Conservation (phyloP, 2,329 filamentous ascomycete genomes). For the Daldinia eschscholtzii region DNA sequence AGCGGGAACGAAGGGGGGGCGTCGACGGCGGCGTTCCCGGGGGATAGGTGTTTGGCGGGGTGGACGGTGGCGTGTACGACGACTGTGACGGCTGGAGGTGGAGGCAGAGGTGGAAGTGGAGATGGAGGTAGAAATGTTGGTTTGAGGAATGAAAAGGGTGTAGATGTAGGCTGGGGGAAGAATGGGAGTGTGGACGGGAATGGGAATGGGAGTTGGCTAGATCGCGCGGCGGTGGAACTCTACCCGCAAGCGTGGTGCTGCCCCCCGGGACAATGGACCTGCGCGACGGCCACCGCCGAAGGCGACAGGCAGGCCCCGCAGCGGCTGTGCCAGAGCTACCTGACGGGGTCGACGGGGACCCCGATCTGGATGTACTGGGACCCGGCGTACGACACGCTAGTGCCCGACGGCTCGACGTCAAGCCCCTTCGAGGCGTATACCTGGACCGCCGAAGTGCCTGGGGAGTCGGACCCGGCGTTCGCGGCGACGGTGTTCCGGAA, state of each 20-base stretch:
- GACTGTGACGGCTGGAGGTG: conserved; percentile 26
- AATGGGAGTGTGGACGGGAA: background rate
- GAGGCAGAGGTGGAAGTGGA: background rate
- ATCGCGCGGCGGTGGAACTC: background rate
- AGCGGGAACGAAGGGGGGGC: conserved; percentile 10
- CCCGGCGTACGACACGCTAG: conserved; percentile 20
- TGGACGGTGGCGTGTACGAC: conserved; percentile 41
- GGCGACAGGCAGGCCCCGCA: conserved; percentile 23
- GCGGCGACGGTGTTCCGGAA: conserved; percentile 35
- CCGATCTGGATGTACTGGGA: conserved; percentile 40
- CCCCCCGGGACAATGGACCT: conserved; percentile 35
- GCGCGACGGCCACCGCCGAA: conserved; percentile 28
- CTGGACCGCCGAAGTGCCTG: conserved; percentile 24
- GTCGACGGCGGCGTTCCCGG: conserved; percentile 31
- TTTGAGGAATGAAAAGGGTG: too few relatives aligned
- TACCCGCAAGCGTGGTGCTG: conserved; percentile 41
- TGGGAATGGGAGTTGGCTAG: background rate
- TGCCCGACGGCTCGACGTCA: background rate
- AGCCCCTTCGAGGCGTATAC: conserved; percentile 22
- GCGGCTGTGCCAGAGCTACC: conserved; percentile 32
- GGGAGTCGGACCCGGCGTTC: conserved; percentile 23
- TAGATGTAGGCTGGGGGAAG: too few relatives aligned
- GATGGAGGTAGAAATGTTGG: too few relatives aligned
- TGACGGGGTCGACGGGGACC: conserved; percentile 24
- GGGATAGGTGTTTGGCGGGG: conserved; percentile 29